Base-by-base conservation (phyloP, 345 rosid genomes). In the Gossypium mustelinum region DNA sequence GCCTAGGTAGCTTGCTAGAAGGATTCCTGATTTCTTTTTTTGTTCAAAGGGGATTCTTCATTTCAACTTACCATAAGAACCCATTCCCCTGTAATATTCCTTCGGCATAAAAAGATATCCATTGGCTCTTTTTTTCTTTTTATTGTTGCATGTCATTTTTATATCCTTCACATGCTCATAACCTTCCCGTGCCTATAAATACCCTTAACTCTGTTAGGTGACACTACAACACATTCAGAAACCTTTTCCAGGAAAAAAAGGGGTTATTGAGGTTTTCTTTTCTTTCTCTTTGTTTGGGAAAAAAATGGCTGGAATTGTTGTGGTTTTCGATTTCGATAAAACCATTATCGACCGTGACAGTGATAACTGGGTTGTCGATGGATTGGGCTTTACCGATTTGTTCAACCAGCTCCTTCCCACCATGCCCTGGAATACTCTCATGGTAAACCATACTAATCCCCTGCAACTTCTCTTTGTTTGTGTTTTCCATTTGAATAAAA, bases 341-440 rank as follows among this genome's bases (percentile, higher is more conserved):
- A 94, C 98, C 2, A 91, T 91, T 70, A 73, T 94, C 55, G 96
- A 94, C 48, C 86, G 84, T 17, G 98, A 92, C 66, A 94, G 97
- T 47, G 98, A 94, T 51, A 91, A 90, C 22, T 94, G 92, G 89
- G 94, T 90, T 0, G 63, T 92, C 7, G 96, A 94, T 76, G 93
- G 73, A 72, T 73, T 94, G 80, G 97, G 98, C 60, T 83, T 82
- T 65, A 86, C 93, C 14, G 92, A 88, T 34, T 76, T 86, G 84
- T 91, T 90, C 88, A 83, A 90, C 59, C 87, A 85, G 58, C 97
- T 94, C 66, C 97, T 91, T 18, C 92, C 90, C 3, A 87, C 97
- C 84, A 88, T 90, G 94, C 94, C 97, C 39, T 94, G 97, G 94
- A 94, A 94, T 79, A 77, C 94, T 75, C 83, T 92, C 76, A 90